These are phyloP conservation scores for Ceratobasidium sp. DNA, from an alignment of 1,284 basidiomycete species.

Conservation along the genomic window DNA sequence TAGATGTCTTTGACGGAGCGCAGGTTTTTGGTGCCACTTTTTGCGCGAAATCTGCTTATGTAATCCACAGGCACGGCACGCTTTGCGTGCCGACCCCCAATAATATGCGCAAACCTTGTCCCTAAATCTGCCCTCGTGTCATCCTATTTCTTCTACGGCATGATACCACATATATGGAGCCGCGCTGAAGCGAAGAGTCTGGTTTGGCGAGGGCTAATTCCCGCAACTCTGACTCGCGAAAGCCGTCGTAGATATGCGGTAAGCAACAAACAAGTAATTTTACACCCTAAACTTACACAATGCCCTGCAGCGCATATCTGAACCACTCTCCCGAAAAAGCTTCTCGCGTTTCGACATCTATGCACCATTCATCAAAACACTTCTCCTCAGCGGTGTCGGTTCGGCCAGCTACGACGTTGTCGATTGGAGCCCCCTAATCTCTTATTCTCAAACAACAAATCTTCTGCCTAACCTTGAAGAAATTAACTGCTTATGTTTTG, in stretches of 20 bases:
- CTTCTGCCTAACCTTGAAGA: not conserved
- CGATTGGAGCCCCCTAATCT: not conserved
- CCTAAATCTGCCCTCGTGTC: not conserved
- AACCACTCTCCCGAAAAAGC: not conserved
- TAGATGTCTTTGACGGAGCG: not conserved
- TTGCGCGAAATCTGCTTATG: slow-evolving; percentile 23
- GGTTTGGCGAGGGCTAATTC: not conserved
- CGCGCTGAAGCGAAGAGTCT: not conserved
- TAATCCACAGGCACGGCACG: slow-evolving; percentile 10
- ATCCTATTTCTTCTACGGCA: not conserved
- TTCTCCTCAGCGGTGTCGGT: not conserved
- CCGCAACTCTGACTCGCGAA: too few relatives aligned
- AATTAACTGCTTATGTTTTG: not conserved
- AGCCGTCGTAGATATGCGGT: not conserved
- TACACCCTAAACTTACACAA: too few relatives aligned
- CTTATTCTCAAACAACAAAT: not conserved
- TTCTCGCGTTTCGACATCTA: not conserved
- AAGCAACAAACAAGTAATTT: not conserved
- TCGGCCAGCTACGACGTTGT: not conserved
- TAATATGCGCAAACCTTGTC: not conserved
- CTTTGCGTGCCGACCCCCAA: not conserved
- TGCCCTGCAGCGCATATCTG: not conserved
- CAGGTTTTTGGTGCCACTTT: not conserved
- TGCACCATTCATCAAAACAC: not conserved
- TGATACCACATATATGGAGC: not conserved